Conservation (phyloP, 225 moss, liverwort and hornwort genomes). For the Climacium dendroides region DNA sequence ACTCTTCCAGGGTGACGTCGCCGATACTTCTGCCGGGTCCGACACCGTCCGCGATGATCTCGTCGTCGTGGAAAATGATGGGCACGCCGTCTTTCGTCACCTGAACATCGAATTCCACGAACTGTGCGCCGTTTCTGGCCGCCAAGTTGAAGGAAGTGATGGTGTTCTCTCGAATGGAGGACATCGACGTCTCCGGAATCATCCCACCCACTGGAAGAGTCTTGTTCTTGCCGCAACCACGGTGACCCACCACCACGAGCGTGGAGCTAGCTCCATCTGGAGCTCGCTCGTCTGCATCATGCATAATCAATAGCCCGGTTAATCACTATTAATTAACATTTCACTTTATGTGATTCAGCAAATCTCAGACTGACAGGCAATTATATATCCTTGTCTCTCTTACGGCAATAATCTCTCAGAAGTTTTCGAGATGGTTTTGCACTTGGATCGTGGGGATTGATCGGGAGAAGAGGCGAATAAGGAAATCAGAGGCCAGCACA, state of each 20-base stretch:
- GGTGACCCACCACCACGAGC: conserved; percentile 68
- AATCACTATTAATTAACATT: no score
- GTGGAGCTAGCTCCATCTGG: not conserved
- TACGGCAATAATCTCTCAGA: not conserved
- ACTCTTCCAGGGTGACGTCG: conserved; percentile 51
- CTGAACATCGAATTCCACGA: conserved; percentile 85
- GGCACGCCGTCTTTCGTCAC: conserved; percentile 76
- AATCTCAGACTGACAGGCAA: not conserved
- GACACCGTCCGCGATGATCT: conserved; percentile 28
- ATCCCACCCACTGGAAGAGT: conserved; percentile 14
- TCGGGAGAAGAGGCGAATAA: no score
- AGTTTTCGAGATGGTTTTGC: not conserved
- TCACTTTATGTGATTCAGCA: not conserved
- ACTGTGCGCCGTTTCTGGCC: conserved; percentile 65
- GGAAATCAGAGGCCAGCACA: not conserved
- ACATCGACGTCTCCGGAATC: conserved; percentile 4
- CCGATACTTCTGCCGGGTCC: conserved; percentile 22
- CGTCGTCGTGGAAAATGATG: conserved; percentile 74
- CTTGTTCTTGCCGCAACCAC: conserved; percentile 68
- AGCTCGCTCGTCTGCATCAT: not conserved
- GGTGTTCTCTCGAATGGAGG: conserved; percentile 74
- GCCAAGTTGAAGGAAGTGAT: conserved; percentile 79
- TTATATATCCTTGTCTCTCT: no score
- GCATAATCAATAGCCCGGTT: not conserved
- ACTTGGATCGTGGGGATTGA: not conserved